Evolutionary conservation across 176 grass and related monocot genomes (phyloP), one percentile per base, ranked within the genome.

Genomic region (Cenchrus purpureus): DNA sequence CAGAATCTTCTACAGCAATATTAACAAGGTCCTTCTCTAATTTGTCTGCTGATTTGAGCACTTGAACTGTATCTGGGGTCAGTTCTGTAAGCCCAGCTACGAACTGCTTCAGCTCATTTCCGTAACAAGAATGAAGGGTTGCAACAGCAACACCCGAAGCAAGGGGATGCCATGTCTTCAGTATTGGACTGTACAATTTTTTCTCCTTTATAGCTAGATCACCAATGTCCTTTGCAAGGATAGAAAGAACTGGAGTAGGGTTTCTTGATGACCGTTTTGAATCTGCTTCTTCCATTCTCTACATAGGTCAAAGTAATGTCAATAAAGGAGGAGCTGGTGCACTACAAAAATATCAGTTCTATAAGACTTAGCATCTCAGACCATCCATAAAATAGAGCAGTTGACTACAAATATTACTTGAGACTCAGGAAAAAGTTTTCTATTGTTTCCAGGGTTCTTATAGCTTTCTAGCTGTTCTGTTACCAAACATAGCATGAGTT

Each of bases 211-310:
- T 82, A 79, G 96, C 96, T 82, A 98, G 78, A 42, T 94, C 80
- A 70, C 91, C 91, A 69, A 95, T 98, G 88, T 98, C 96, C 81
- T 94, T 98, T 63, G 96, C 96, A 53, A 98, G 96, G 77, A 98
- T 90, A 77, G 91, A 92, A 59, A 98, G 86, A 65, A 95, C 87
- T 71, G 97, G 97, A 56, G 86, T 85, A 43, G 85, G 93, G 81
- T 79, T 97, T 74, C 86, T 89, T 66, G 92, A 93, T 83, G 93
- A 91, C 52, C 93, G 86, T 76, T 93, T 98, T 57, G 85, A 95
- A 86, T 98, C 97, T 50, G 94, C 97, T 93, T 95, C 91, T 91
- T 98, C 97, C 97, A 98, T 98, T 92, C 81, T 98, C 97, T 98
- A 80, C 54, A 92, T 6, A 87, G 77, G 82, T 67, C 20, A 71